These are phyloP conservation scores for Lactifluus echinatus DNA, from an alignment of 768 basidiomycete species.

Conservation along the genomic window DNA sequence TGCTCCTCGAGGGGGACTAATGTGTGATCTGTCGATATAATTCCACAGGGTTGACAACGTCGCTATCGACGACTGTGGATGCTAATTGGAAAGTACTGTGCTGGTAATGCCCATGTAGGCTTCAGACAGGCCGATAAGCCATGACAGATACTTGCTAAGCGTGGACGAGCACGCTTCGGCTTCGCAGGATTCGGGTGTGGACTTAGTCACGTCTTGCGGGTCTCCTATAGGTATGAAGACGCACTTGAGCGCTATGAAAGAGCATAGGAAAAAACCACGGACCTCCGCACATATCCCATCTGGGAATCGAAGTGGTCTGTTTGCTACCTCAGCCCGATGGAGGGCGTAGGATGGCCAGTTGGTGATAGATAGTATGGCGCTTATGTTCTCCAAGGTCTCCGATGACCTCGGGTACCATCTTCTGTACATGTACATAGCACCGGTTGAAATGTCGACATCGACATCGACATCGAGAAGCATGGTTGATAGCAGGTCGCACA, in stretches of 20 bases:
- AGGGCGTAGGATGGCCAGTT: no score
- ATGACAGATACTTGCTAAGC: neutral
- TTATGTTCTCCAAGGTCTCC: neutral
- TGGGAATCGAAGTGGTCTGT: neutral
- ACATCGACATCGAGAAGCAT: neutral
- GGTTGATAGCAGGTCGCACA: neutral
- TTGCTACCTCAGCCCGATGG: neutral
- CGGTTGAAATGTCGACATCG: neutral
- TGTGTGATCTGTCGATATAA: no score
- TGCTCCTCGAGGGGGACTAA: no score
- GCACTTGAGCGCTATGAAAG: neutral
- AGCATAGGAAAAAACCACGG: neutral
- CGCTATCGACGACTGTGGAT: neutral
- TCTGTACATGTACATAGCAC: neutral
- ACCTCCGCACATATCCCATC: neutral
- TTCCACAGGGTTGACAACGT: neutral
- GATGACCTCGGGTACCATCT: neutral
- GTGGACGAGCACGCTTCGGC: neutral
- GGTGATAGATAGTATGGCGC: no score
- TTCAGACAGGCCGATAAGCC: neutral
- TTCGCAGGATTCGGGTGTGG: neutral
- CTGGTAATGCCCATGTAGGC: neutral
- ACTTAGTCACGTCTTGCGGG: neutral
- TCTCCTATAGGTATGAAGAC: neutral
- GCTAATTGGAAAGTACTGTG: neutral